Evolutionary conservation across 2,329 filamentous ascomycete species (phyloP).

Genomic region (Zelopaecilomyces penicillatus): DNA sequence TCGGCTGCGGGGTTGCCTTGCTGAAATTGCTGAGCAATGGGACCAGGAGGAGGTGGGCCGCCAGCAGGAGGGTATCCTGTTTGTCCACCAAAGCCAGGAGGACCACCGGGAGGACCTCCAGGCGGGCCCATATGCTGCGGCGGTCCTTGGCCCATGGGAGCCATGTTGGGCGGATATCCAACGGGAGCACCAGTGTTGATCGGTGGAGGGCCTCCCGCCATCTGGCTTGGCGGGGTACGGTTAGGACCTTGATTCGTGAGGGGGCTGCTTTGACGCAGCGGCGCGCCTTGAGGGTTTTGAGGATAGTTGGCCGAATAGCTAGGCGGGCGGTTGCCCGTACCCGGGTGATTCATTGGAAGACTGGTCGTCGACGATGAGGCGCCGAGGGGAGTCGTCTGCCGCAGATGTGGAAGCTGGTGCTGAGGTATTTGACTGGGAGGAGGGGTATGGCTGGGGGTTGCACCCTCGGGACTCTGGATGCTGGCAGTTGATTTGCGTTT

Average conservation of each 20-base stretch:
- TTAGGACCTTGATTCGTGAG: slow-evolving; percentile 38
- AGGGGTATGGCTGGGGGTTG: slow-evolving; percentile 25
- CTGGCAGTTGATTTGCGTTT: slow-evolving; percentile 65
- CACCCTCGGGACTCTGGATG: slow-evolving; percentile 44
- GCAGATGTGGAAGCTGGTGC: slow-evolving; percentile 27
- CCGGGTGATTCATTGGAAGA: slow-evolving; percentile 55
- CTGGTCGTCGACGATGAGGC: slow-evolving; percentile 37
- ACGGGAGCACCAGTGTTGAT: slow-evolving; percentile 57
- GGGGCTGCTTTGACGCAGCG: slow-evolving; percentile 46
- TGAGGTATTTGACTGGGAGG: slow-evolving; percentile 43
- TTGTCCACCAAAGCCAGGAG: slow-evolving; percentile 36
- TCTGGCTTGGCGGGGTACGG: slow-evolving; percentile 50
- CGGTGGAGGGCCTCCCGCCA: slow-evolving; percentile 56
- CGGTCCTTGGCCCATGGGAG: slow-evolving; percentile 33
- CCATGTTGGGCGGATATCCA: slow-evolving; percentile 52
- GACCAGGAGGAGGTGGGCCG: slow-evolving; percentile 28
- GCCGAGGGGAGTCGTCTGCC: slow-evolving; percentile 26
- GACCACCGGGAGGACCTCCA: slow-evolving; percentile 33
- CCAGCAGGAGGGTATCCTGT: slow-evolving; percentile 36
- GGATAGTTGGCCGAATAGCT: slow-evolving; percentile 54
- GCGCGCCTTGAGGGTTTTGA: slow-evolving; percentile 31
- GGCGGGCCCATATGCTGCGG: slow-evolving; percentile 21
- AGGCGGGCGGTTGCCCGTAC: slow-evolving; percentile 51
- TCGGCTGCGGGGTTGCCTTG: slow-evolving; percentile 52
- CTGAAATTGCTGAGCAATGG: slow-evolving; percentile 34